Evolutionary conservation across 371 early-diverging fungal genomes (phyloP).

Genomic region (Lichtheimia corymbifera): DNA sequence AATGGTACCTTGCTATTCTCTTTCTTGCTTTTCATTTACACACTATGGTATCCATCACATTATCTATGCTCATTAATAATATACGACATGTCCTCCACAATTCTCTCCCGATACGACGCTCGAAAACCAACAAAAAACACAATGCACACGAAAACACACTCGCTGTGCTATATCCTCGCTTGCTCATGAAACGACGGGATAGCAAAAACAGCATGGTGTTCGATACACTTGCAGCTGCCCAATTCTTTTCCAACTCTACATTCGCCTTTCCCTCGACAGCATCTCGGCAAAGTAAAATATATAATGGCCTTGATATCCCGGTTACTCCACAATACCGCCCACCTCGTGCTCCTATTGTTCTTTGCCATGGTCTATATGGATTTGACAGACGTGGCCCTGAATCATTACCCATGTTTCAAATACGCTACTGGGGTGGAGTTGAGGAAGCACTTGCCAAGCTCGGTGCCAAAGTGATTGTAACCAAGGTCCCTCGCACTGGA

Average conservation of each 20-base stretch:
- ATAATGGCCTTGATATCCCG: slow-evolving; percentile 38
- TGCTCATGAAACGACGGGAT: slow-evolving; percentile 8
- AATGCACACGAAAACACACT: slow-evolving; percentile 3
- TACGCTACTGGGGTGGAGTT: slow-evolving; percentile 91
- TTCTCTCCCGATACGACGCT: slow-evolving; percentile 1
- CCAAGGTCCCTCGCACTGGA: slow-evolving; percentile 81
- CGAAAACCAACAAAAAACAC: background rate
- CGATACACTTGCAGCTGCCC: slow-evolving; percentile 11
- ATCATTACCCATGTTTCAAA: slow-evolving; percentile 74
- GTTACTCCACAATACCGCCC: slow-evolving; percentile 68
- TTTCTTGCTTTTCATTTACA: too few relatives aligned
- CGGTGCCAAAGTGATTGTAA: slow-evolving; percentile 82
- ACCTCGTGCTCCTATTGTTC: slow-evolving; percentile 80
- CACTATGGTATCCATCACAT: slow-evolving; percentile 7
- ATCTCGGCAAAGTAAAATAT: background rate
- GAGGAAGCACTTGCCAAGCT: slow-evolving; percentile 76
- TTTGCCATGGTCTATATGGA: slow-evolving; percentile 92
- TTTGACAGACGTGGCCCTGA: slow-evolving; percentile 83
- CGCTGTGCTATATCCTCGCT: slow-evolving; percentile 11
- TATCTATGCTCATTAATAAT: slow-evolving; percentile 10
- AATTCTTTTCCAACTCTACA: slow-evolving; percentile 12
- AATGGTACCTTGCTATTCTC: too few relatives aligned
- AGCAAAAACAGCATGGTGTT: slow-evolving; percentile 13
- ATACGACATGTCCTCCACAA: slow-evolving; percentile 7
- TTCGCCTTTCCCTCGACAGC: slow-evolving; percentile 2